A percentile compares a stretch with the other conserved stretches of the same genome.
phyloP scores from a whole-genome alignment of 768 basidiomycete genomes.

The Mycena sanguinolenta region DNA sequence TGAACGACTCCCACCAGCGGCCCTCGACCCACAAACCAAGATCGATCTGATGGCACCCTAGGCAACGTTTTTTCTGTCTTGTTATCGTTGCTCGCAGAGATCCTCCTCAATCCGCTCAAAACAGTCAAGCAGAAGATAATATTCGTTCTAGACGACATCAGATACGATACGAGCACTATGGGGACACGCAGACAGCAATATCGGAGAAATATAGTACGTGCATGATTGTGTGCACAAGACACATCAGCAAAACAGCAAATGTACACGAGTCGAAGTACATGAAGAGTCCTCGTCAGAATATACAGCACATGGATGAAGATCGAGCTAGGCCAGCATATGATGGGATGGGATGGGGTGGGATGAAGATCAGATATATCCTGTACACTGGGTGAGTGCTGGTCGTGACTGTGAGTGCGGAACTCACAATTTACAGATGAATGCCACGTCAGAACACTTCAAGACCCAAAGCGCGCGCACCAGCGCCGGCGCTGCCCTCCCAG shows the following conservation, averaged over 20 bases:
- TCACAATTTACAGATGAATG: constrained; percentile 14
- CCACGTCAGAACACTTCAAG: constrained; percentile 49
- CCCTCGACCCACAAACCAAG: not conserved
- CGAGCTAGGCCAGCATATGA: constrained; percentile 1
- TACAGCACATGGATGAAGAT: constrained; percentile 5
- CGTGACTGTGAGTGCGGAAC: not conserved
- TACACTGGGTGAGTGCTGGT: constrained; percentile 1
- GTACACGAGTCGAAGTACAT: constrained; percentile 22
- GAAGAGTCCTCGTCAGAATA: constrained; percentile 13
- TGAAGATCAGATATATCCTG: constrained; percentile 11
- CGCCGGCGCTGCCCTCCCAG: constrained; percentile 84
- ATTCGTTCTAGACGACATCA: constrained; percentile 31
- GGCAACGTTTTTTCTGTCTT: constrained; percentile 16
- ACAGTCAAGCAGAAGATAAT: constrained; percentile 5
- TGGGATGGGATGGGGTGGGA: not conserved
- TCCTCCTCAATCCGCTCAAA: constrained; percentile 10
- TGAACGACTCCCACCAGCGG: not conserved
- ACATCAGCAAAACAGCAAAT: not conserved
- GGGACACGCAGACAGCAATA: constrained; percentile 30
- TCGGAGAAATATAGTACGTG: constrained; percentile 23
- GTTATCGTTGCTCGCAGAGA: not conserved
- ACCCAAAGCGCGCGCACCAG: constrained; percentile 87
- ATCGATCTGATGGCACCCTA: constrained; percentile 3
- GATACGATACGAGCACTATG: constrained; percentile 23
- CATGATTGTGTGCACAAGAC: constrained; percentile 7